Evolutionary conservation across 768 basidiomycete species (phyloP).

Genomic region (Phaeotremella skinneri): DNA sequence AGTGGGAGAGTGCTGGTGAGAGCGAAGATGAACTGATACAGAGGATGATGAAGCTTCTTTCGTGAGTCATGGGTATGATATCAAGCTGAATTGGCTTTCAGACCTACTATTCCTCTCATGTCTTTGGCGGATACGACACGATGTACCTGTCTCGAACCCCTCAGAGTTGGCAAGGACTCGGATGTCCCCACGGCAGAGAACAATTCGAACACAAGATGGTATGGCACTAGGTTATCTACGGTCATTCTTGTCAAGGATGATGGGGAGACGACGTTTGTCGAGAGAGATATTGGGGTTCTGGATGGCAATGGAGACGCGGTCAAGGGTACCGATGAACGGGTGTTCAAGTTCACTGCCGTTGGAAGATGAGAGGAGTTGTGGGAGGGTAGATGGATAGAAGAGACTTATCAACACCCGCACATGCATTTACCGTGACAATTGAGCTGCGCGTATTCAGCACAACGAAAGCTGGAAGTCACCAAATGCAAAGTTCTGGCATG

Average conservation of each 20-base stretch:
- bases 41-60: slow-evolving; percentile 30
- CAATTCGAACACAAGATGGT: slow-evolving; percentile 24
- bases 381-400: too few relatives aligned
- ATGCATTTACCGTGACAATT: too few relatives aligned
- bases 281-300: slow-evolving; percentile 37
- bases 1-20: slow-evolving; percentile 16
- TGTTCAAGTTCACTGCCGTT: slow-evolving; percentile 16
- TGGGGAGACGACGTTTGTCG: slow-evolving; percentile 42
- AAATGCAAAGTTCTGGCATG: background rate
- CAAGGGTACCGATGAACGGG: slow-evolving; percentile 25
- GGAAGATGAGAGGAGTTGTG: background rate
- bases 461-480: too few relatives aligned
- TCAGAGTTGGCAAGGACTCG: slow-evolving; percentile 15
- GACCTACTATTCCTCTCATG: slow-evolving; percentile 20
- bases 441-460: too few relatives aligned
- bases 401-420: too few relatives aligned
- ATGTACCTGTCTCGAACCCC: slow-evolving; percentile 29
- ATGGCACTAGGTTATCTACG: slow-evolving; percentile 47
- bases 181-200: slow-evolving; percentile 2
- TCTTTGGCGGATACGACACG: slow-evolving; percentile 15
- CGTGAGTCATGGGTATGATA: slow-evolving; percentile 22
- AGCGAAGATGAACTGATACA: slow-evolving; percentile 33
- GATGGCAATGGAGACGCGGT: slow-evolving; percentile 20
- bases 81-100: slow-evolving; percentile 5
- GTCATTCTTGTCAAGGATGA: slow-evolving; percentile 43